Conservation (phyloP, 1,284 basidiomycete genomes). For the Papiliotrema fonsecae region DNA sequence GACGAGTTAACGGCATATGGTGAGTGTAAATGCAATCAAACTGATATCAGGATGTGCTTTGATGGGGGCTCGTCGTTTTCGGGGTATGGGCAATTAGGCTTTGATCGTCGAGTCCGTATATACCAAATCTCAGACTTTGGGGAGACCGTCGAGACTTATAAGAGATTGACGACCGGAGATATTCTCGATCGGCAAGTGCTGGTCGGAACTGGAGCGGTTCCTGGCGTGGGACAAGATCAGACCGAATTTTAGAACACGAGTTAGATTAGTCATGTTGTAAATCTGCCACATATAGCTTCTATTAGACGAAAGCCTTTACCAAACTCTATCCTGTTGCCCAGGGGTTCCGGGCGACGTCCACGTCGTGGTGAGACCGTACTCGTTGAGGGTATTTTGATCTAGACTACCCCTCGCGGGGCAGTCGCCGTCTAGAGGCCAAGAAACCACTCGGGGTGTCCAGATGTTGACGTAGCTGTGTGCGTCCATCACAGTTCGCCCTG, state of each 20-base stretch:
- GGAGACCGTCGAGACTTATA: conserved; percentile 82
- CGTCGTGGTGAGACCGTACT: no score
- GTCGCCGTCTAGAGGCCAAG: no score
- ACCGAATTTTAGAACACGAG: background rate
- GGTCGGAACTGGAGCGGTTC: conserved; percentile 31
- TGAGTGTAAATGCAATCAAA: conserved; percentile 20
- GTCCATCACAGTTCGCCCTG: no score
- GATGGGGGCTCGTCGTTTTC: conserved; percentile 87
- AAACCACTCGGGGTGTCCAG: no score
- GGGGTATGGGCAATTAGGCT: conserved; percentile 74
- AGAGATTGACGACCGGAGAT: conserved; percentile 70
- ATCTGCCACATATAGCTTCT: conserved; percentile 18
- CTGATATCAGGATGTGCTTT: conserved; percentile 62
- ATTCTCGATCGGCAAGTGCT: conserved; percentile 57
- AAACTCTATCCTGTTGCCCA: no score
- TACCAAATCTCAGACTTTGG: conserved; percentile 82
- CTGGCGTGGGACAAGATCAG: conserved; percentile 25
- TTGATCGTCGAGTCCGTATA: conserved; percentile 82
- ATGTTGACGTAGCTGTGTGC: no score
- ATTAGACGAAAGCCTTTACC: no score
- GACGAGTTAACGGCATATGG: conserved; percentile 79
- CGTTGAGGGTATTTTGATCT: no score
- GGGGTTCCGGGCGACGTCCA: no score
- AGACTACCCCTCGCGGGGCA: no score
- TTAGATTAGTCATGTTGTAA: no score